Conservation (phyloP, 257 asterid genomes). For the Cordia subcordata region DNA sequence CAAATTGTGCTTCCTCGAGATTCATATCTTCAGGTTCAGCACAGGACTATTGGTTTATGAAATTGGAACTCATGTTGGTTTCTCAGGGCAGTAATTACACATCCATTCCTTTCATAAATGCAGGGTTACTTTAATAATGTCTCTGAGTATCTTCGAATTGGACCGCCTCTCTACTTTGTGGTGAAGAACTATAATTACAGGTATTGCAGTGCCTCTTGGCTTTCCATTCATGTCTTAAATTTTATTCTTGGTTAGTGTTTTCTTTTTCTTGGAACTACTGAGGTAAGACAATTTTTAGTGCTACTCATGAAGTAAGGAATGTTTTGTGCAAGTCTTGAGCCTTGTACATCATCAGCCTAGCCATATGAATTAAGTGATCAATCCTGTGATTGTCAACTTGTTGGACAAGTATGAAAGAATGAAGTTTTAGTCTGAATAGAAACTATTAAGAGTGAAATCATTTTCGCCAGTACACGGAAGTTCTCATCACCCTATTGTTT, state of each 20-base stretch:
- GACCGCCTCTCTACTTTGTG: conserved; percentile 95
- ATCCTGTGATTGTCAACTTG: too few species aligned
- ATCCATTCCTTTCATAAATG: conserved; percentile 19
- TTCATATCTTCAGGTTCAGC: conserved; percentile 90
- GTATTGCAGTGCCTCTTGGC: conserved; percentile 24
- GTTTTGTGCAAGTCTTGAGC: too few species aligned
- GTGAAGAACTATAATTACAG: conserved; percentile 89
- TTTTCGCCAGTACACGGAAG: too few species aligned
- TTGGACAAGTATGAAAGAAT: too few species aligned
- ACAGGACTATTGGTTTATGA: conserved; percentile 13
- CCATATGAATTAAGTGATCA: too few species aligned
- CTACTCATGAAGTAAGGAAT: too few species aligned
- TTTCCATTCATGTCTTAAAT: not conserved
- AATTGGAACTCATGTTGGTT: not conserved
- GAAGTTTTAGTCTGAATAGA: too few species aligned
- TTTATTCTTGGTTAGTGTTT: conserved; percentile 1
- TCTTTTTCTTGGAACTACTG: conserved; percentile 5
- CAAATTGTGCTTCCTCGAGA: conserved; percentile 97
- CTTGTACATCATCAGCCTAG: too few species aligned
- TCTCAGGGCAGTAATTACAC: conserved; percentile 1
- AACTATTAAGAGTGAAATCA: too few species aligned
- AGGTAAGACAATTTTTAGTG: not conserved
- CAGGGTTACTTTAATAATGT: conserved; percentile 86
- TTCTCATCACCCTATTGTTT: conserved; percentile 24
- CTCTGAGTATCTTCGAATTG: conserved; percentile 80